Conservation (phyloP, 805 yeast species). For the Metschnikowia drakensbergensis region DNA sequence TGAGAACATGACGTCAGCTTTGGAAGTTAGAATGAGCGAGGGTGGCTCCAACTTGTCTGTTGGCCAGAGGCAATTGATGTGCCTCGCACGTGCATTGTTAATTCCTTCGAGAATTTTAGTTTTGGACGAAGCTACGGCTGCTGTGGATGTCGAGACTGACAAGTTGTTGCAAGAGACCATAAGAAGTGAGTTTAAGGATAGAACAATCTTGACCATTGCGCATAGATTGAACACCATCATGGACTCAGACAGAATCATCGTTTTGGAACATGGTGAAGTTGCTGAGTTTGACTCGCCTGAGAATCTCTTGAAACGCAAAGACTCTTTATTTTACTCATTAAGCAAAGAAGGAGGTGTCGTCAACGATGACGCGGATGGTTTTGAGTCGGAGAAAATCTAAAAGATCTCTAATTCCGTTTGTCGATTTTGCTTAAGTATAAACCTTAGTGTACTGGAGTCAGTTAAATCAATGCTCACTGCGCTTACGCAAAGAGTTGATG, state of each 20-base stretch:
- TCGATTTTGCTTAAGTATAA: neutral
- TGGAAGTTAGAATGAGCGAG: constrained; percentile 38
- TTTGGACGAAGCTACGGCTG: constrained; percentile 85
- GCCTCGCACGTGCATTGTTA: constrained; percentile 74
- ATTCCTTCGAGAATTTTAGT: constrained; percentile 58
- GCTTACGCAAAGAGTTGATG: constrained; percentile 50
- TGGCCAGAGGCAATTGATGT: constrained; percentile 58
- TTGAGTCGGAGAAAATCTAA: neutral
- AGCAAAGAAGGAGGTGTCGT: constrained; percentile 78
- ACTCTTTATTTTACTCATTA: constrained; percentile 72
- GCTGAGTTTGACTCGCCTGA: constrained; percentile 74
- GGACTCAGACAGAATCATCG: constrained; percentile 75
- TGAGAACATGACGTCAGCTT: constrained; percentile 21
- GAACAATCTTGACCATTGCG: constrained; percentile 81
- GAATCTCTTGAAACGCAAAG: constrained; percentile 58
- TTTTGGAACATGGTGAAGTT: constrained; percentile 69
- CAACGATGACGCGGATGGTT: constrained; percentile 17
- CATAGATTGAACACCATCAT: constrained; percentile 79
- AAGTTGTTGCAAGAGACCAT: constrained; percentile 73
- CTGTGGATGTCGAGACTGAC: constrained; percentile 85
- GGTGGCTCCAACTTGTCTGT: constrained; percentile 50
- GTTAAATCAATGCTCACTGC: constrained; percentile 52
- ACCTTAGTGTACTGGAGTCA: neutral
- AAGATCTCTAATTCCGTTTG: too few relatives aligned
- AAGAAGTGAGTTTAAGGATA: constrained; percentile 65